Base-by-base conservation (phyloP, 192 early-diverging fungal species). In the Mortierella alpina region DNA sequence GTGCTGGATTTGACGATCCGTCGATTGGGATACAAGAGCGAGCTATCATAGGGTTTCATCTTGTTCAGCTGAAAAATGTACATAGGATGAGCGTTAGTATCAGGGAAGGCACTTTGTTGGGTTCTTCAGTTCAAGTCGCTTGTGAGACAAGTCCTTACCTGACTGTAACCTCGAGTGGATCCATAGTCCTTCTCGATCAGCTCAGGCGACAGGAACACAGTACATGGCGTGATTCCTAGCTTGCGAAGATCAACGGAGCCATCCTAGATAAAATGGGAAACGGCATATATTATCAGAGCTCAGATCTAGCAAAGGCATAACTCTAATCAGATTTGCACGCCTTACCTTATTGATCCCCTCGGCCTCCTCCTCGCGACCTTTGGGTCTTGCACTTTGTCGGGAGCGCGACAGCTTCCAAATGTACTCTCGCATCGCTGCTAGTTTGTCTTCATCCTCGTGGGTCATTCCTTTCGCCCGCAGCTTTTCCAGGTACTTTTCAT, bases 381-480 rank as follows among this genome's bases (percentile, higher is more conserved):
- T 82, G 23, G 66, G 67, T 52, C 68, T 61, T 4, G 73, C 72
- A n/a, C 80, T 85, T 52, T 71, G 63, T 23, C 86, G 86, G 4
- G 90, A 76, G 55, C 85, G 72, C 2, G 94, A 89, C 22, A 91
- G 70, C 73, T 95, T 95, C 68, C 86, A 93, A 12, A 95, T 93
- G 67, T 91, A 94, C 60, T 93, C 90, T 67, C 93, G 86, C 87
- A 95, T 88, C 12, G 89, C 84, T 39, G 83, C 80, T 5, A 95
- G 84, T 63, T 92, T 94, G 61, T 90, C 89, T 70, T 91, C 92
- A 66, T 95, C 94, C 22, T 94, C 93, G 18, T 79, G 70, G 2
- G 92, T 87, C 91, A 95, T 93, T 5, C 93, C 94, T 41, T 93
- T 82, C 18, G 82, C 84, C 22, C 90, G 83, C 12, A 95, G 77